Conservation (phyloP, 306 rosid species). For the Cucurbita argyrosperma region DNA sequence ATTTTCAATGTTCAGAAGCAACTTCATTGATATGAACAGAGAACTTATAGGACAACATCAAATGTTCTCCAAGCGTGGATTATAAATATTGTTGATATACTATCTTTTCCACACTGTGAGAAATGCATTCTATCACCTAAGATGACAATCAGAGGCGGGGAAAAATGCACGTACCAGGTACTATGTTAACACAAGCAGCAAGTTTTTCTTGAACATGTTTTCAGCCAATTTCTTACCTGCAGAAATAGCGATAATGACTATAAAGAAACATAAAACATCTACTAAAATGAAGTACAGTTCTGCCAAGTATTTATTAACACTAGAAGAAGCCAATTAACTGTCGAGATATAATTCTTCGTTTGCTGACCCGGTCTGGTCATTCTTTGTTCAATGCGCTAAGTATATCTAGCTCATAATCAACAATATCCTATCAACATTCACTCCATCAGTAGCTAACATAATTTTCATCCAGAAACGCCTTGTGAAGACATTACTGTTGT, state of each 20-base stretch:
- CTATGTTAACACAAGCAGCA: constrained; percentile 89
- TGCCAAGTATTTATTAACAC: not conserved
- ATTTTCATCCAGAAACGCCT: not conserved
- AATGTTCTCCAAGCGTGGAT: not conserved
- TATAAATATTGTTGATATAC: not conserved
- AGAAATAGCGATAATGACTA: not conserved
- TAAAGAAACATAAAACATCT: not conserved
- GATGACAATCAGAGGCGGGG: not conserved
- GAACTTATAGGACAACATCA: not conserved
- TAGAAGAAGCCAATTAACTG: not conserved
- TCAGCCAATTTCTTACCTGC: constrained; percentile 83
- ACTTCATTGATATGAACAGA: not conserved
- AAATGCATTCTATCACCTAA: not conserved
- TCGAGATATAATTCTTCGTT: not conserved
- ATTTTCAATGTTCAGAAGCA: not conserved
- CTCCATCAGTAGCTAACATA: not conserved
- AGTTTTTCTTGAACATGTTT: constrained; percentile 70
- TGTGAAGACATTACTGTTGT: not conserved
- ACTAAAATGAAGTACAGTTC: not conserved
- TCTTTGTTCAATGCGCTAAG: not conserved
- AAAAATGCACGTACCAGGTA: constrained; percentile 41
- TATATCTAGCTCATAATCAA: not conserved
- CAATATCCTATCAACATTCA: not conserved
- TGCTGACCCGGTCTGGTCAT: not conserved
- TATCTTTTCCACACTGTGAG: not conserved